These are phyloP conservation scores for Glycyrrhiza uralensis DNA, from an alignment of 306 rosid genomes.

Conservation along the genomic window DNA sequence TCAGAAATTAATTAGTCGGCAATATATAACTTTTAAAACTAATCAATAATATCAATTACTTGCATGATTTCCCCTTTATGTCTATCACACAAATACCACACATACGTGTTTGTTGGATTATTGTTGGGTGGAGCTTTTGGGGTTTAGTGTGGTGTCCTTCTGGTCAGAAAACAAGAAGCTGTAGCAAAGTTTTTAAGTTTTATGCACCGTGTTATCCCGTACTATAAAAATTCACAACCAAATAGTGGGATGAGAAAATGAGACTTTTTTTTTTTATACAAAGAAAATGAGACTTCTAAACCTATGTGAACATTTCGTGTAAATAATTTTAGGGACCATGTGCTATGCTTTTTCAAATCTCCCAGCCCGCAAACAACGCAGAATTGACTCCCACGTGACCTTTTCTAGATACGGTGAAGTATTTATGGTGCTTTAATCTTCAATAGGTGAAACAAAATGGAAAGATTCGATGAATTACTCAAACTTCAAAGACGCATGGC, in stretches of 20 bases:
- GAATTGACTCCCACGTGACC: constrained; percentile 17
- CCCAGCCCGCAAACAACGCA: constrained; percentile 33
- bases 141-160: background rate
- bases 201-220: background rate
- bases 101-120: constrained; percentile 15
- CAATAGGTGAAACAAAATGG: background rate
- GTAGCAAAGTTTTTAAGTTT: constrained; percentile 17
- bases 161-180: background rate
- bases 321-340: constrained; percentile 26
- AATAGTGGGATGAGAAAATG: background rate
- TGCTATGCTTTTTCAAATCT: constrained; percentile 20
- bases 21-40: background rate
- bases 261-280: no score
- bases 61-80: background rate
- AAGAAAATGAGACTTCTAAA: background rate
- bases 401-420: background rate
- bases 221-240: background rate
- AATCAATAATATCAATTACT: background rate
- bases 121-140: background rate
- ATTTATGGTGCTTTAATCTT: background rate
- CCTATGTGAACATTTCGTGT: background rate
- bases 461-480: background rate
- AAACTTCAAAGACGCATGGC: background rate
- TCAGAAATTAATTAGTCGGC: background rate
- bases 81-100: background rate